Base-by-base conservation (phyloP, 2,329 filamentous ascomycete genomes). In the Aspergillus hiratsukae region DNA sequence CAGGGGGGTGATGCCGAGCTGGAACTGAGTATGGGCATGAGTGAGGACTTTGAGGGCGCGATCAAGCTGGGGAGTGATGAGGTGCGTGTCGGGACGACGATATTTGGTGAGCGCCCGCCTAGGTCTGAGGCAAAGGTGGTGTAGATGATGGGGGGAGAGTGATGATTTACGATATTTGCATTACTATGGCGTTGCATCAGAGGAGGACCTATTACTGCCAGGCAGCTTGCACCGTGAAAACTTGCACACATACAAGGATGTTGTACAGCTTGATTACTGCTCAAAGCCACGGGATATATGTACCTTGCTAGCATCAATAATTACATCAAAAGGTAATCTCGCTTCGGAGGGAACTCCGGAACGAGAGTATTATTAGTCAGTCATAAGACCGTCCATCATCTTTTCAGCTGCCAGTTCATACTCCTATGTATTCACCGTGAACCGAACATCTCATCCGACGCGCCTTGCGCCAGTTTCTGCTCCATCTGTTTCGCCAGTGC, bases 21-120 rank as follows among this genome's bases (percentile, higher is more conserved):
- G 66, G 91, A 97, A 78, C 74, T 97, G 75, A 97, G 92, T 75
- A 99, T 99, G 93, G 93, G 93, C 6, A 99, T 99, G 94, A 97
- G 91, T 71, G 86, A 90, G 68, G 94, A 99, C 74, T 99, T 93
- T 72, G 92, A 96, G 78, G 89, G 87, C 7, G 94, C 94, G 0
- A 87, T 97, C 68, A 76, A 75, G 11, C 78, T 91, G 78, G 94
- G 94, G 0, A 97, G 92, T 75, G 82, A 85, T 64, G 91, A 97
- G 80, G 92, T 99, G 5, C 83, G 94, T 56, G 85, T 99, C 8
- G 94, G 94, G 1, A 97, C 91, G 69, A 93, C 90, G 1, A 96
- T 99, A 56, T 99, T 99, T 72, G 94, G 94, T 1, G 78, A 86
- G 69, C 82, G 94, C 68, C 91, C 91, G 17, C 80, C 84, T 40